phyloP scores from a whole-genome alignment of 495 filamentous ascomycete species.

The Neurospora sublineolata region DNA sequence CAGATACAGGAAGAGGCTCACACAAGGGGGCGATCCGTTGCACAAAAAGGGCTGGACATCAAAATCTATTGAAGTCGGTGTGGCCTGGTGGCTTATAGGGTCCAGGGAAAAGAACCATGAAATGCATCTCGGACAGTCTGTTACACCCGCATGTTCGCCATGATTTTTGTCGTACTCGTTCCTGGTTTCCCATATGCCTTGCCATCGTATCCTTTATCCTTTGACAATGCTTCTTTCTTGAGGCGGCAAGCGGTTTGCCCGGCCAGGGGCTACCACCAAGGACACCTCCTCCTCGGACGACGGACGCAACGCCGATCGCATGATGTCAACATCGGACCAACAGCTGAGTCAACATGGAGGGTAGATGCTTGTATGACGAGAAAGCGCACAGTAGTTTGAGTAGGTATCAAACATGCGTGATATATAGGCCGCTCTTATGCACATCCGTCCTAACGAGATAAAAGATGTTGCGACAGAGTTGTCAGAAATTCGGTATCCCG shows the following conservation, averaged over 20 bases:
- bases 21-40: not conserved
- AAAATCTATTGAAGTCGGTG: not conserved
- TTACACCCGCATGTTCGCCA: not conserved
- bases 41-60: not conserved
- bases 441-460: not conserved
- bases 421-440: not conserved
- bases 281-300: not conserved
- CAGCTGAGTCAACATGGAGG: not conserved
- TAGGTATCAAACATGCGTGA: not conserved
- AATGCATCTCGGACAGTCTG: not conserved
- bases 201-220: too few species aligned
- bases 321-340: conserved; percentile 11
- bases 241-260: not conserved
- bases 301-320: conserved; percentile 10
- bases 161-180: not conserved
- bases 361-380: not conserved
- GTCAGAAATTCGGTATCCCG: not conserved
- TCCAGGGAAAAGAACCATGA: not conserved
- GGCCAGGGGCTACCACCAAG: not conserved
- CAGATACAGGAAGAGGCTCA: not conserved
- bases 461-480: not conserved
- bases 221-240: not conserved
- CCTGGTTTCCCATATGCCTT: not conserved
- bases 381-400: too few species aligned
- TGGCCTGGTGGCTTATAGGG: not conserved